Percentiles rank a stretch among this genome's conserved stretches.
Conservation (phyloP, 306 rosid species). For the Dalbergia cochinchinensis region DNA sequence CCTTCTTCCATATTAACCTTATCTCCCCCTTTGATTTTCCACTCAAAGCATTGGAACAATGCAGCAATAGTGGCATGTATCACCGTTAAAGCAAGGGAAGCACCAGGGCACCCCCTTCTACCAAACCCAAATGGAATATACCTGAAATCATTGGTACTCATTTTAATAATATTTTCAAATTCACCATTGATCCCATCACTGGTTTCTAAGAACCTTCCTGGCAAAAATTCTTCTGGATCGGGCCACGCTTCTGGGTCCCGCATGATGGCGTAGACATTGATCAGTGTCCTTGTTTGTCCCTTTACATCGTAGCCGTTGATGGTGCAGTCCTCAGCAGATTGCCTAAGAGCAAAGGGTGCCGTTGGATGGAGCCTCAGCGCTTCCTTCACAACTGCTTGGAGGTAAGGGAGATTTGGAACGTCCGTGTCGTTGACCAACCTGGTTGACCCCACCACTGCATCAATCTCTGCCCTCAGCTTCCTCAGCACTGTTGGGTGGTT, state of each 20-base stretch:
- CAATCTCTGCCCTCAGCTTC: slow-evolving; percentile 53
- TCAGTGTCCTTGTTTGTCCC: slow-evolving; percentile 43
- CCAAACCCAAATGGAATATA: slow-evolving; percentile 67
- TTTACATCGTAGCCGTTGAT: slow-evolving; percentile 55
- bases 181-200: slow-evolving; percentile 21
- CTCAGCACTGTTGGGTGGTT: slow-evolving; percentile 45
- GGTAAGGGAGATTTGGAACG: slow-evolving; percentile 50
- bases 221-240: slow-evolving; percentile 56
- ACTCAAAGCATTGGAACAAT: slow-evolving; percentile 57
- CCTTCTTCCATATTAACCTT: slow-evolving; percentile 52
- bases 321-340: slow-evolving; percentile 44
- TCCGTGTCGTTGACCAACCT: slow-evolving; percentile 54
- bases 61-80: slow-evolving; percentile 48
- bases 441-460: slow-evolving; percentile 43
- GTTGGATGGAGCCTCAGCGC: slow-evolving; percentile 57
- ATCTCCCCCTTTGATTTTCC: slow-evolving; percentile 49
- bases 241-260: slow-evolving; percentile 61
- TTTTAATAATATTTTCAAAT: neutral
- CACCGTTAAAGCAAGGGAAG: slow-evolving; percentile 47
- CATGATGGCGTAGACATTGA: slow-evolving; percentile 64
- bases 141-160: slow-evolving; percentile 47
- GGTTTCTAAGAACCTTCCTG: slow-evolving; percentile 50
- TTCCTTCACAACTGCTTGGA: slow-evolving; percentile 57
- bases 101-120: slow-evolving; percentile 61
- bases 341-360: slow-evolving; percentile 50